Percentiles rank a stretch among this genome's conserved stretches.
Conservation (phyloP, 306 rosid genomes). For the Fragaria vesca region DNA sequence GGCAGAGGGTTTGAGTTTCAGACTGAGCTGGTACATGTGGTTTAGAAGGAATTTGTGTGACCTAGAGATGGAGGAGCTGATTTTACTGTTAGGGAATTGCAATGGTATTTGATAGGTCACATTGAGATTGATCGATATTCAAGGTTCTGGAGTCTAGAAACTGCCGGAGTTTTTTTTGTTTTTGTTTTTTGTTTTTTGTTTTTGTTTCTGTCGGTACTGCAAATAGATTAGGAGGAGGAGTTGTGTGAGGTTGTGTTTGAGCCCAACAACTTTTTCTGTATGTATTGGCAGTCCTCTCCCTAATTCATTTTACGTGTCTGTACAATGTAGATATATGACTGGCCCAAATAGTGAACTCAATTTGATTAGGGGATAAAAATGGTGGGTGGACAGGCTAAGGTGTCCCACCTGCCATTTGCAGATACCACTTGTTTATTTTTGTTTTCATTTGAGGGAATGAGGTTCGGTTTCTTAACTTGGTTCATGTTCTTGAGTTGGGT, state of each 20-base stretch:
- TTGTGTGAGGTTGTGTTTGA: neutral
- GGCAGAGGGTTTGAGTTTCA: neutral
- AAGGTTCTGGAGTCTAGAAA: neutral
- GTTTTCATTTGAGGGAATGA: neutral
- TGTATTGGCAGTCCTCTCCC: too few species aligned
- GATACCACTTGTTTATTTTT: neutral
- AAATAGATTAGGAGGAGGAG: neutral
- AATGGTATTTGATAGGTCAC: neutral
- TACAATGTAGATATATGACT: neutral
- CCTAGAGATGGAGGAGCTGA: neutral
- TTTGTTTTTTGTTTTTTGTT: neutral
- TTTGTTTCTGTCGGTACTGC: too few species aligned
- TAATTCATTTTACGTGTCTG: neutral
- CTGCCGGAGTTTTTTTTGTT: neutral
- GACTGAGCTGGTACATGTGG: neutral
- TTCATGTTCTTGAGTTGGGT: neutral
- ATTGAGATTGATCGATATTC: neutral
- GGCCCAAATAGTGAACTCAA: neutral
- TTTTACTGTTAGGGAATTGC: neutral
- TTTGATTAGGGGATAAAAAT: neutral
- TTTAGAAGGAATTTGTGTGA: neutral
- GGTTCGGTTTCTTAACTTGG: neutral
- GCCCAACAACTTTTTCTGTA: neutral
- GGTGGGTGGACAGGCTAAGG: neutral
- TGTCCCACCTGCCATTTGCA: neutral